Conservation (phyloP, 805 yeast genomes). For the Diddensiella santjacobensis region DNA sequence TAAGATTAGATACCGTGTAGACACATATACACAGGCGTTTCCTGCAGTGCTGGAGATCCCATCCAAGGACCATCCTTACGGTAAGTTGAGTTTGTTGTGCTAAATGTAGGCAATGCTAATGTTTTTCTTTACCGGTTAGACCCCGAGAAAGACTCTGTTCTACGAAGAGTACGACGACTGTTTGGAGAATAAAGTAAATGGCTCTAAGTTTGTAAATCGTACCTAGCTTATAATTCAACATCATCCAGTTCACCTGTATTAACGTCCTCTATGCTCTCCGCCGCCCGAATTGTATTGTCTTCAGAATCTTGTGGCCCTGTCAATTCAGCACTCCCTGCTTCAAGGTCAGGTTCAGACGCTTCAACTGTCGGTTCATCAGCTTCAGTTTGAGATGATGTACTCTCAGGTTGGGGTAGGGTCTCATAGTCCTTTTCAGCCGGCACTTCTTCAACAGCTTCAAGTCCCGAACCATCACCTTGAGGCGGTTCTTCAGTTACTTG, state of each 20-base stretch:
- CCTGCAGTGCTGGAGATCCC: constrained; percentile 97
- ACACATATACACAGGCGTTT: constrained; percentile 81
- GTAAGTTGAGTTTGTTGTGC: constrained; percentile 20
- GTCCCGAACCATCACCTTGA: neutral
- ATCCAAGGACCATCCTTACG: constrained; percentile 95
- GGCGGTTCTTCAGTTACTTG: constrained; percentile 6
- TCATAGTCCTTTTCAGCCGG: constrained; percentile 1
- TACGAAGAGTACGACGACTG: constrained; percentile 89
- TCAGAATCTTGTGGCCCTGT: too few species aligned
- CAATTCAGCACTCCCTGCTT: constrained; percentile 6
- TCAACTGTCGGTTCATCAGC: constrained; percentile 1
- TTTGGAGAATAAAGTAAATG: constrained; percentile 71
- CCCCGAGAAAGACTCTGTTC: constrained; percentile 95
- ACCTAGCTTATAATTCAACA: constrained; percentile 10
- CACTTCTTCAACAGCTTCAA: constrained; percentile 2
- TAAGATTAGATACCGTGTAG: constrained; percentile 75
- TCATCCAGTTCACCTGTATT: constrained; percentile 11
- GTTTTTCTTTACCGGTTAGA: constrained; percentile 39
- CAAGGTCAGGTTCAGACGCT: neutral
- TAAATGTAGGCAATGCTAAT: too few species aligned
- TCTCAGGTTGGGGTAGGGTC: too few species aligned
- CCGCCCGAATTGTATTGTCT: too few species aligned
- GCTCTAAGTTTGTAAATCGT: constrained; percentile 4
- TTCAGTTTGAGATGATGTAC: too few species aligned
- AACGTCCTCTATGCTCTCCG: too few species aligned